phyloP scores from a whole-genome alignment of 108 stramenopile genomes.

The Skeletonema tropicum region DNA sequence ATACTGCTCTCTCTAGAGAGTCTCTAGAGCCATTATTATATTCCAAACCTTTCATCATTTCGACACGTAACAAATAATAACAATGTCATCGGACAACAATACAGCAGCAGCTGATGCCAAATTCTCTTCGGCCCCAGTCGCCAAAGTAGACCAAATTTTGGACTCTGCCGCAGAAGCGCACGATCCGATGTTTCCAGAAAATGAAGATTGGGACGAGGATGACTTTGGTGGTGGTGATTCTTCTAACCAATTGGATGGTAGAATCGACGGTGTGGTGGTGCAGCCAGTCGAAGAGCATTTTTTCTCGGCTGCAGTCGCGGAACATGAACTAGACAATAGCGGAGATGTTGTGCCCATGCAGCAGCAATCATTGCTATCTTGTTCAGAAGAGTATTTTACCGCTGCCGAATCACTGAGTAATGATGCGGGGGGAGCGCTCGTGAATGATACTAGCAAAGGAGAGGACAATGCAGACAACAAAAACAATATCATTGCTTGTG shows the following conservation, averaged over 20 bases:
- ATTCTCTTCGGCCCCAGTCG: neutral
- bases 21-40: no score
- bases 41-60: no score
- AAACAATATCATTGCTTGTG: neutral
- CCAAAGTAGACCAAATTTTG: neutral
- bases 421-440: neutral
- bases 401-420: neutral
- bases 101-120: neutral
- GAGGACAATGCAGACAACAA: neutral
- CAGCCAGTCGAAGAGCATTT: no score
- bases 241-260: neutral
- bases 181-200: neutral
- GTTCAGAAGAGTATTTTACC: neutral
- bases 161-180: no score
- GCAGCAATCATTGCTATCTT: neutral
- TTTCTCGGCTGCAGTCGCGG: no score
- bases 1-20: no score
- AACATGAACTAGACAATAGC: neutral
- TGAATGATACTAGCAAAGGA: neutral
- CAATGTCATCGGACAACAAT: no score
- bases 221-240: neutral
- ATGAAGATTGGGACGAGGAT: neutral
- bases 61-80: no score
- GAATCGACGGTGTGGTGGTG: no score
- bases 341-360: neutral